Percentiles rank a stretch among this genome's conserved stretches.
Conservation (phyloP, 148 eudicot species). For the Rhododendron ovatum region DNA sequence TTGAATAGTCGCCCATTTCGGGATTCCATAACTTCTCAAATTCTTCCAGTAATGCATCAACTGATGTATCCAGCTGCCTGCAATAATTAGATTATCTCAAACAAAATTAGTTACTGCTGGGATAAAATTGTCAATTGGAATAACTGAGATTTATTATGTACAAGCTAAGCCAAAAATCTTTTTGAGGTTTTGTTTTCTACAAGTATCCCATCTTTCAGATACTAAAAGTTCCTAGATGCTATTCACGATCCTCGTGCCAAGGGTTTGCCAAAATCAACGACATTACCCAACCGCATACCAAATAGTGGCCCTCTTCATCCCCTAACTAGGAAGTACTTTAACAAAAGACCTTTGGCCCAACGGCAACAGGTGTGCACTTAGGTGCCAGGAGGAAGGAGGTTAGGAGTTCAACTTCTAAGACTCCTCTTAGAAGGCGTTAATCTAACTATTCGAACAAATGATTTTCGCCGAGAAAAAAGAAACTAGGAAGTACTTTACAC, state of each 20-base stretch:
- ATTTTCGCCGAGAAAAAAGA: too few relatives aligned
- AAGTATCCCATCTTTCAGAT: background rate
- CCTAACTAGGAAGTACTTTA: background rate
- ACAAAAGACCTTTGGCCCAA: too few relatives aligned
- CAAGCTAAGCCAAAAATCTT: background rate
- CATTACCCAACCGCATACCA: background rate
- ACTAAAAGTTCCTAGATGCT: background rate
- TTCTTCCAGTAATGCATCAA: constrained; percentile 51
- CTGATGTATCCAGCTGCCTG: constrained; percentile 55
- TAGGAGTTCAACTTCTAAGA: too few relatives aligned
- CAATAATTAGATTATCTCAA: background rate
- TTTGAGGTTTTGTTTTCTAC: background rate
- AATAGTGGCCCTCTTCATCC: background rate
- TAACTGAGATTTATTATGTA: background rate
- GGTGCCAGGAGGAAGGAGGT: too few relatives aligned
- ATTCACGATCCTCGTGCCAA: background rate
- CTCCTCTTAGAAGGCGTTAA: too few relatives aligned
- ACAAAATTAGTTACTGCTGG: background rate
- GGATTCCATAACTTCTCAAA: constrained; percentile 55
- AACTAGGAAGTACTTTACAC: background rate
- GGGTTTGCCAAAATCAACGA: background rate
- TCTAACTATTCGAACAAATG: too few relatives aligned
- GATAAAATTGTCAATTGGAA: background rate
- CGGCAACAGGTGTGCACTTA: too few relatives aligned
- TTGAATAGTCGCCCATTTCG: constrained; percentile 51